Evolutionary conservation across 371 early-diverging fungal species (phyloP).

Genomic region (Saksenaea vasiformis): DNA sequence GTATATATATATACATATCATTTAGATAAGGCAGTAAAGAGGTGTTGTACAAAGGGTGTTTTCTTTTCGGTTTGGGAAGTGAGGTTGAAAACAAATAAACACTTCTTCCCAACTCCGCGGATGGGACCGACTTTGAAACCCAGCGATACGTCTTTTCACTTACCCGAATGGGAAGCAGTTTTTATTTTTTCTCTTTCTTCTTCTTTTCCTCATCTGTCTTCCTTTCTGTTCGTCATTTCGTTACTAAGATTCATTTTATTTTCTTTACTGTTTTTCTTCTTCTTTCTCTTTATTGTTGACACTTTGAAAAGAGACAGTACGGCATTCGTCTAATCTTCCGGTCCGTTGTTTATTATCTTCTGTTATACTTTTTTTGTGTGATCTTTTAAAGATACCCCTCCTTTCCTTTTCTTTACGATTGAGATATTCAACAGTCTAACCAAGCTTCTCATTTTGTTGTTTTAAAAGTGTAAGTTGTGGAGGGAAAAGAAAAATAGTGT

Average conservation of each 20-base stretch:
- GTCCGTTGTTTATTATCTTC: neutral
- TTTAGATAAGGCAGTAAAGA: no score
- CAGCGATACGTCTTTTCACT: neutral
- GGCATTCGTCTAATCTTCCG: slow-evolving; percentile 3
- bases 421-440: neutral
- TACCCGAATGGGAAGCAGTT: neutral
- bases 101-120: neutral
- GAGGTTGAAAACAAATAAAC: no score
- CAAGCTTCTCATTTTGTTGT: neutral
- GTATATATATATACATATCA: no score
- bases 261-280: slow-evolving; percentile 4
- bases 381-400: neutral
- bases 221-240: slow-evolving; percentile 6
- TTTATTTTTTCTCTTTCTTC: neutral
- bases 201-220: neutral
- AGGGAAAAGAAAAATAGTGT: neutral
- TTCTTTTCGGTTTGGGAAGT: no score
- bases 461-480: neutral
- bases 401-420: neutral
- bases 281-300: slow-evolving; percentile 1
- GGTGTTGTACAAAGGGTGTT: no score
- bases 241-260: neutral
- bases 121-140: neutral
- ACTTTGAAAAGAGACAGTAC: neutral
- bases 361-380: neutral